phyloP scores from a whole-genome alignment of 768 basidiomycete genomes.

The Suillus paluster region DNA sequence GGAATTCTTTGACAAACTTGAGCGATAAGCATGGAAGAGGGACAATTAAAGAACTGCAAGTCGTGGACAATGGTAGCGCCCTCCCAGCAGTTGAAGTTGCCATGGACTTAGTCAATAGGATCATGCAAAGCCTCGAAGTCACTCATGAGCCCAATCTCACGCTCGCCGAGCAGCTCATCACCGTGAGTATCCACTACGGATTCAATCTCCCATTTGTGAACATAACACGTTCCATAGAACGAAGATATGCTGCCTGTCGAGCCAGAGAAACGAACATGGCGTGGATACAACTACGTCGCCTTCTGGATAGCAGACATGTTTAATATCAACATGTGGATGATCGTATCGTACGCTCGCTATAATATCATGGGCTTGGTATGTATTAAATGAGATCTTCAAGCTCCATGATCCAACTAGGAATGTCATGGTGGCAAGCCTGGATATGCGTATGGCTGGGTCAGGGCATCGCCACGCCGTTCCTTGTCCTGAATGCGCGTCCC shows the following conservation, averaged over 20 bases:
- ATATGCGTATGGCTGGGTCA: slow-evolving; percentile 75
- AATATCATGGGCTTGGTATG: not conserved
- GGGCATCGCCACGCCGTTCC: slow-evolving; percentile 65
- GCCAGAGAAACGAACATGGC: slow-evolving; percentile 68
- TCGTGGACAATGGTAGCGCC: not conserved
- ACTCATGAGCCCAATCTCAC: slow-evolving; percentile 56
- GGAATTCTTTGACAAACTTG: not conserved
- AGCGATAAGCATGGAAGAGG: not conserved
- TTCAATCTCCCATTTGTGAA: slow-evolving; percentile 2
- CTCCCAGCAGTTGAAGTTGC: not conserved
- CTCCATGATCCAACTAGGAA: slow-evolving; percentile 71
- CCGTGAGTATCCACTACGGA: slow-evolving; percentile 3
- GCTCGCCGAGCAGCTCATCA: slow-evolving; percentile 48
- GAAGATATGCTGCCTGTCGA: slow-evolving; percentile 73
- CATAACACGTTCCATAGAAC: slow-evolving; percentile 46
- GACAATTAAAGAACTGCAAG: not conserved
- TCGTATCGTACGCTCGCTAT: slow-evolving; percentile 47
- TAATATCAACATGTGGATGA: slow-evolving; percentile 86
- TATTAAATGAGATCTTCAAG: not conserved
- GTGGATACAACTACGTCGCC: slow-evolving; percentile 25
- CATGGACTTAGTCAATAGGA: slow-evolving; percentile 31
- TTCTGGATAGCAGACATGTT: slow-evolving; percentile 86
- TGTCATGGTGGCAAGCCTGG: slow-evolving; percentile 89
- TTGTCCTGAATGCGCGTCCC: slow-evolving; percentile 77
- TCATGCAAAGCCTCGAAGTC: slow-evolving; percentile 49